Percentiles rank a stretch among this genome's conserved stretches.
These are phyloP conservation scores for Magnaporthiopsis incrustans DNA, from an alignment of 2,329 filamentous ascomycete species.

Conservation along the genomic window DNA sequence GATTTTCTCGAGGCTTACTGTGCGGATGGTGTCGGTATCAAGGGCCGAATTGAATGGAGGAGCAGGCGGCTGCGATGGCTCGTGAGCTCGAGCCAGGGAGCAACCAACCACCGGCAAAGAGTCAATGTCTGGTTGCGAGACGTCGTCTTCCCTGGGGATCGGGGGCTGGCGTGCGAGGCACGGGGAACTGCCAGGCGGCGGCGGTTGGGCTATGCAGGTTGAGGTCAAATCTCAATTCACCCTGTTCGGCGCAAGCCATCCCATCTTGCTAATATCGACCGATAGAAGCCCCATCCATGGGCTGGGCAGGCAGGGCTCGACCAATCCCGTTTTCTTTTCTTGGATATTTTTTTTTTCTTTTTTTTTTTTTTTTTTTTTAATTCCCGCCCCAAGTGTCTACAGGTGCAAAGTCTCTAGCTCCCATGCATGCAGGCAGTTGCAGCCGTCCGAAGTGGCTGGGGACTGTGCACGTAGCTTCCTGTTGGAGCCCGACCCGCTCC, in stretches of 20 bases:
- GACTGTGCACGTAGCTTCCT: background rate
- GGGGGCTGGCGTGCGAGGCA: background rate
- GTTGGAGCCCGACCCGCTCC: background rate
- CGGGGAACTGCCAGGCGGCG: background rate
- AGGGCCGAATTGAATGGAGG: background rate
- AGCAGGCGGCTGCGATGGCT: background rate
- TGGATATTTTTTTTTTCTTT: background rate
- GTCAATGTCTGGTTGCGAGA: background rate
- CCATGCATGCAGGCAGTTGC: background rate
- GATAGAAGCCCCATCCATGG: background rate
- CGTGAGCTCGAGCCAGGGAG: background rate
- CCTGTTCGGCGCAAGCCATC: background rate
- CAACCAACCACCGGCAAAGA: background rate
- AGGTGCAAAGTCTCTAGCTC: background rate
- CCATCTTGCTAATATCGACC: background rate
- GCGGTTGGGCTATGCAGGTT: background rate
- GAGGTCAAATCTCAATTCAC: constrained; percentile 7
- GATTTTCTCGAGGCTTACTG: background rate
- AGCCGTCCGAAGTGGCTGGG: background rate
- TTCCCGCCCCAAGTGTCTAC: background rate
- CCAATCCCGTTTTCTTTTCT: background rate
- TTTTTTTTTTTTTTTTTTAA: background rate
- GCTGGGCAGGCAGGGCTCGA: background rate
- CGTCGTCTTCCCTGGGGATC: background rate
- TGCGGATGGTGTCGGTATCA: background rate